phyloP scores from a whole-genome alignment of 495 filamentous ascomycete species.

The Apodospora peruviana region DNA sequence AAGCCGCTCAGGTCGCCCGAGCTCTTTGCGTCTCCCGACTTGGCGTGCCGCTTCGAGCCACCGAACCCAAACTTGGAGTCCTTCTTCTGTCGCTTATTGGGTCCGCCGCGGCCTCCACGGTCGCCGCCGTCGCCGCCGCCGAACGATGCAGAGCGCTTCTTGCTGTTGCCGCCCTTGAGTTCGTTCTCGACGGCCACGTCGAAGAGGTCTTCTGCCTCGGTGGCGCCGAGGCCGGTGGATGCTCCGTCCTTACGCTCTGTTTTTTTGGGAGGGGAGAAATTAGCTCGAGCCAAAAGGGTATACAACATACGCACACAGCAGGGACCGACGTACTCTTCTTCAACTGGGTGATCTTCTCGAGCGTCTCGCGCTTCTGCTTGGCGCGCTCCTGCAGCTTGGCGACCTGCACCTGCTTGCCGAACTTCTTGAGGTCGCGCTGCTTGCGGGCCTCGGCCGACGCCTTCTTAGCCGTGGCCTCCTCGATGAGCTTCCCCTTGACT shows the following conservation, averaged over 20 bases:
- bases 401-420: conserved; percentile 97
- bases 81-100: conserved; percentile 84
- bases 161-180: conserved; percentile 39
- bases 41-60: conserved; percentile 83
- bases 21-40: conserved; percentile 80
- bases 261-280: conserved; percentile 1
- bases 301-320: too few relatives aligned
- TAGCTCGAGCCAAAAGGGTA: too few relatives aligned
- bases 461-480: conserved; percentile 88
- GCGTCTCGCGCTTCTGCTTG: conserved; percentile 81
- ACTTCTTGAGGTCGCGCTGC: conserved; percentile 95
- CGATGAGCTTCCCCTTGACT: conserved; percentile 88
- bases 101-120: conserved; percentile 26
- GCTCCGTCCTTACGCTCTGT: conserved; percentile 80
- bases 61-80: conserved; percentile 90
- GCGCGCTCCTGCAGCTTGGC: conserved; percentile 89
- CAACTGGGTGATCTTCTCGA: conserved; percentile 88
- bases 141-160: conserved; percentile 25
- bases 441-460: conserved; percentile 84
- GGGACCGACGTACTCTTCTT: conserved; percentile 84
- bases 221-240: conserved; percentile 48
- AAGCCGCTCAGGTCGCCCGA: conserved; percentile 74
- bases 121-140: conserved; percentile 24
- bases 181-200: conserved; percentile 88
- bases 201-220: conserved; percentile 89